Base-by-base conservation (phyloP, 1,284 basidiomycete genomes). In the Vanrija sp. region DNA sequence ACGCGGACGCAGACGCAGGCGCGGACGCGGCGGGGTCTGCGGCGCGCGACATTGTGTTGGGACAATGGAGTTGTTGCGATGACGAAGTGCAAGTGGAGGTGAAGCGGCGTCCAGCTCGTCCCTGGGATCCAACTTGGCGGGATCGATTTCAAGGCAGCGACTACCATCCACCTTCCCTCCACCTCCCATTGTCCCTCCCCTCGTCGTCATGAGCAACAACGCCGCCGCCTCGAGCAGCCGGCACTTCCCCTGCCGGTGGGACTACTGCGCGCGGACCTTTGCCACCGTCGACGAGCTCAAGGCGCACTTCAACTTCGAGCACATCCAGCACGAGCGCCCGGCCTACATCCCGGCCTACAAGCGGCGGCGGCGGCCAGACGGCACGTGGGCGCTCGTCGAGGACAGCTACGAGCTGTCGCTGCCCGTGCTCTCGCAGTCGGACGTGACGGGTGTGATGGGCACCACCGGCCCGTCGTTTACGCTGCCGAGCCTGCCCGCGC, bases 211-310 rank as follows among this genome's bases (percentile, higher is more conserved):
- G 31, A 31, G 31, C 31, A 12, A 31, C 31, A n/a, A 31, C 31
- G 31, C 31, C 1, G 12, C 10, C 4, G 31, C 31, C 12, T 31
- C 31, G 15, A 31, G 31, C 31, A 31, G 31, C 31, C 8, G 12
- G 31, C 31, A 31, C 18, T 59, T 25, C 54, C 39, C 18, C 27
- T 59, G 57, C 44, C 41, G 51, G n/a, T 59, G 57, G 57, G 51
- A 54, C 54, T 53, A 36, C 23, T 59, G 57, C 41, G 22, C 57
- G 5, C 45, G 35, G 10, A 42, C 41, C 7, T 56, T 56, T 27
- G 18, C 36, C n/a, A 18, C 49, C 4, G n/a, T 53, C 31, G 16
- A 45, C 4, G 48, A 37, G 5, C 54, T 59, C 16, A 20, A 36
- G 8, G 1, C 22, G 10, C 57, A 59, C 23, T 51, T 59, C 31